A percentile compares a stretch with the other conserved stretches of the same genome.
phyloP scores from a whole-genome alignment of 2,329 filamentous ascomycete species.

The Scleromitrula shiraiana region DNA sequence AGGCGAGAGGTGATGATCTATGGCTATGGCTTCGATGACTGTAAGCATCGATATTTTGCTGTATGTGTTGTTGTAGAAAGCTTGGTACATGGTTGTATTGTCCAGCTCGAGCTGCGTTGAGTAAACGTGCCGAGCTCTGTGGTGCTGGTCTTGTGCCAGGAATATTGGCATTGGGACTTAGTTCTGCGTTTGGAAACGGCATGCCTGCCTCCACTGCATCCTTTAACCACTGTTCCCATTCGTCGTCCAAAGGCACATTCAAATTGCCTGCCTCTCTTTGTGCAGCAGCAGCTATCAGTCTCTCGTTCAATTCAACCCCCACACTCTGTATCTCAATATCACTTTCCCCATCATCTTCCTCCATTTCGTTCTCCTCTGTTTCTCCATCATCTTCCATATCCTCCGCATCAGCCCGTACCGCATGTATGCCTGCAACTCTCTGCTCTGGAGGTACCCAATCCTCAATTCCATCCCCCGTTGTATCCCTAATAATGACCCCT shows the following conservation, averaged over 20 bases:
- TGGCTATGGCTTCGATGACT: not conserved
- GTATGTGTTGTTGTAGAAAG: not conserved
- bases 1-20: not conserved
- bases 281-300: conserved; percentile 56
- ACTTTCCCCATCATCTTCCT: conserved; percentile 40
- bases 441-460: conserved; percentile 48
- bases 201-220: conserved; percentile 58
- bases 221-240: conserved; percentile 70
- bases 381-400: conserved; percentile 30
- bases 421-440: conserved; percentile 14
- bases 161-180: conserved; percentile 30
- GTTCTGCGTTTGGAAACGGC: too few relatives aligned
- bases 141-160: conserved; percentile 31
- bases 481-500: conserved; percentile 60
- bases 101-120: too few relatives aligned
- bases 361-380: conserved; percentile 28
- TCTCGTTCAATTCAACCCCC: conserved; percentile 54
- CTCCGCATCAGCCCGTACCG: conserved; percentile 19
- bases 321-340: conserved; percentile 50
- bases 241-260: conserved; percentile 55
- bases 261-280: conserved; percentile 52
- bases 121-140: conserved; percentile 7
- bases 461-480: conserved; percentile 59
- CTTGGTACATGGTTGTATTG: too few relatives aligned
- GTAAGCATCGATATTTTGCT: not conserved